Base-by-base conservation (phyloP, 2,329 filamentous ascomycete genomes). In the Coniochaeta hoffmannii region DNA sequence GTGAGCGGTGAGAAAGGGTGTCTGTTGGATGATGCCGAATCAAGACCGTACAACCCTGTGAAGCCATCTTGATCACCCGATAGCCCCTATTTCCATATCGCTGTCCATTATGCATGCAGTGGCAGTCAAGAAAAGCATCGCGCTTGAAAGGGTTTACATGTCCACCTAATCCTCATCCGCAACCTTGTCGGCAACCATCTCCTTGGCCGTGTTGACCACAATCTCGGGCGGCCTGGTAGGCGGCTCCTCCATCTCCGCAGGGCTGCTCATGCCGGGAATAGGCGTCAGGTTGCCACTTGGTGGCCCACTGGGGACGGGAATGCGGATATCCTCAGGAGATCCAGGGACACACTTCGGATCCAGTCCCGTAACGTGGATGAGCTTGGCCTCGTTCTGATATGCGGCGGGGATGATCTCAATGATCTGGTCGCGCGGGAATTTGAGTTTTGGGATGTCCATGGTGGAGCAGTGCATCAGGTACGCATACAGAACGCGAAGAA, bases 391-490 rank as follows among this genome's bases (percentile, higher is more conserved):
- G 67, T 99, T 99, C 74, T 97, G 94, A 73, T 99, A 99, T 31
- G 90, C 93, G 17, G 93, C 92, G 3, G 94, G 95, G 57, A 97
- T 95, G 68, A 99, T 97, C 77, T 99, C 94, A 62, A 99, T 96
- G 67, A 99, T 97, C 69, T 99, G 91, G 67, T 99, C 88, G 44
- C 94, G 88, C 4, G 94, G 94, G 66, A 99, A 99, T 62, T 90
- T 89, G 59, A 99, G 82, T 63, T 86, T 88, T 4, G 94, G 94
- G 59, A 99, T 99, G 66, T 96, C 91, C 70, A 88, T 88, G 9
- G 95, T 92, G 68, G 93, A 94, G 73, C 94, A 97, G 63, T 96
- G 94, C 94, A 99, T 99, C 36, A 99, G 79, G 71, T 99, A 99
- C 24, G 92, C 92, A 68, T 99, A 99, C 3, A 99, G 80, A 24